Evolutionary conservation across 106 monocot genomes (phyloP), one percentile per base, ranked within the genome.

Genomic region (Dioscorea alata): DNA sequence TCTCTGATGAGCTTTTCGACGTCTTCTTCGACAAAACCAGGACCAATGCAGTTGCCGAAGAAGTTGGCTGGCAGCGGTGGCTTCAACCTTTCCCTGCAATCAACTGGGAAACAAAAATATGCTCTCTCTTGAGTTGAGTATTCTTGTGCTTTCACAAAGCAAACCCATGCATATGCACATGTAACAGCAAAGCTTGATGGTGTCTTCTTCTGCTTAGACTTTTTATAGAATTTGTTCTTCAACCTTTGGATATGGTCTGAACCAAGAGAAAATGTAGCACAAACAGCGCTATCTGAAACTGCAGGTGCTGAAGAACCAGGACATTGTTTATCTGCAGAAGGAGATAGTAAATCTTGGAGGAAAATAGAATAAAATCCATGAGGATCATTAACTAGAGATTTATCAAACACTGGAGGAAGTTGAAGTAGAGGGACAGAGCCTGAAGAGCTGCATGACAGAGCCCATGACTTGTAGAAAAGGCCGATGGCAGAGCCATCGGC

Each of bases 401-500:
- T 16, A 48, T 49, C 48, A 48, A n/a, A n/a, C 5, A 48, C 1
- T 19, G 48, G 48, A 4, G 48, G 65, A 6, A 20, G 48, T 19
- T 34, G 18, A 6, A 20, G 1, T 0, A 34, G 19, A 17, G 42
- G 19, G 16, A 9, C 16, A n/a, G 48, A 65, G 2, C 19, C 18
- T 5, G 5, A 42, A 5, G 20, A 16, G 17, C 65, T 2, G 48
- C 58, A 78, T 17, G 73, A 69, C 8, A 50, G 24, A 10, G 67
- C 77, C 82, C 82, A 83, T 12, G 78, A 16, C 21, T 64, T 76
- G 56, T 78, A 3, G 74, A 83, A 83, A 13, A 73, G 69, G 17
- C 49, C 65, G 16, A 78, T 70, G 65, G 64, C 64, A 7, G 48
- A 17, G 35, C 73, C 78, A 57, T 83, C 82, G 66, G 78, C 69